Conservation (phyloP, 352 stramenopile species). For the Phytophthora cryptogea region DNA sequence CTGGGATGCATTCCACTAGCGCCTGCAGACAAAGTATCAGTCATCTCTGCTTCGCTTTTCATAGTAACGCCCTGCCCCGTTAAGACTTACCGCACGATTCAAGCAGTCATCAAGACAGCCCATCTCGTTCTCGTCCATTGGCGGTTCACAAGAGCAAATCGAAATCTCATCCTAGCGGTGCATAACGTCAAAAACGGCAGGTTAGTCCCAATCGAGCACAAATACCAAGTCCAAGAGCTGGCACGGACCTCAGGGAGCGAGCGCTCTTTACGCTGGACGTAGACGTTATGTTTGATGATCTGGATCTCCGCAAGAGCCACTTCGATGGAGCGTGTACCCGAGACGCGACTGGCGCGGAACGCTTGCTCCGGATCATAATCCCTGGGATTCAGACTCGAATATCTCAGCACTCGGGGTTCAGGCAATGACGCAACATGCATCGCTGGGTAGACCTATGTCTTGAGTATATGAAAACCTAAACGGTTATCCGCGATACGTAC, state of each 20-base stretch:
- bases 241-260: conserved; percentile 45
- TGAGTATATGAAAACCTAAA: neutral
- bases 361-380: conserved; percentile 40
- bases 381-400: conserved; percentile 24
- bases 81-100: conserved; percentile 60
- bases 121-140: conserved; percentile 37
- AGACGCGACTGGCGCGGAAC: conserved; percentile 60
- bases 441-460: conserved; percentile 9
- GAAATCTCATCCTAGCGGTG: conserved; percentile 68
- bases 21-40: conserved; percentile 33
- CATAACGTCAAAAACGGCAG: neutral
- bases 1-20: conserved; percentile 68
- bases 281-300: conserved; percentile 74
- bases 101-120: conserved; percentile 78
- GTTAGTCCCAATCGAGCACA: conserved; percentile 7
- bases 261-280: conserved; percentile 71
- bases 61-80: neutral
- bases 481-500: conserved; percentile 24
- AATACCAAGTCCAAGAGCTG: neutral
- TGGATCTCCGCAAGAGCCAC: conserved; percentile 72
- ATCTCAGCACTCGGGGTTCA: conserved; percentile 10
- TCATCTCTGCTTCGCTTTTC: neutral
- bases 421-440: neutral
- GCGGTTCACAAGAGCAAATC: conserved; percentile 55
- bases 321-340: conserved; percentile 68